Conservation (phyloP, 208 protist genomes). For the Jaenimonas drosophilae region DNA sequence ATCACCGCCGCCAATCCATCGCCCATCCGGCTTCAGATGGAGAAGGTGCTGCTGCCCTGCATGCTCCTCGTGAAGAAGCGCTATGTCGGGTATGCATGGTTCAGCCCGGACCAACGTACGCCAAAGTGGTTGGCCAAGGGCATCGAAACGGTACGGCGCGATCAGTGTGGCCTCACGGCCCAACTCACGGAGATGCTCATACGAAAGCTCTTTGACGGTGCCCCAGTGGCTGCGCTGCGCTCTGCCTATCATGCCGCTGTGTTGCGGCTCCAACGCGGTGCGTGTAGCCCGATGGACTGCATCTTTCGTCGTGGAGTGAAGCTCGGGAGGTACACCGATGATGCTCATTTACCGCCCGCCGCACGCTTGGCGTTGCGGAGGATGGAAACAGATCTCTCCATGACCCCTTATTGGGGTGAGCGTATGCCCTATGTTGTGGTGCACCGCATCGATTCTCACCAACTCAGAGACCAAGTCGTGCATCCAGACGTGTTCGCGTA, state of each 20-base stretch:
- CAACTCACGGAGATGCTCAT: slow-evolving; percentile 29
- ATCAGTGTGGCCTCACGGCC: slow-evolving; percentile 94
- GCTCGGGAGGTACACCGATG: slow-evolving; percentile 44
- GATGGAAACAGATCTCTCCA: slow-evolving; percentile 44
- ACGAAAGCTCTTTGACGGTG: slow-evolving; percentile 37
- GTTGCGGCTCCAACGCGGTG: slow-evolving; percentile 24
- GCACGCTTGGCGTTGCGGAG: slow-evolving; percentile 49
- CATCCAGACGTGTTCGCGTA: slow-evolving; percentile 48
- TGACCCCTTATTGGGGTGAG: slow-evolving; percentile 71
- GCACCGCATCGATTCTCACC: slow-evolving; percentile 15
- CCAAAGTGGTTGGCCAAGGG: slow-evolving; percentile 98
- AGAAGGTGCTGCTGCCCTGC: slow-evolving; percentile 99
- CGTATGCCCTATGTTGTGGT: slow-evolving; percentile 66
- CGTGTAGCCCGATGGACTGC: slow-evolving; percentile 34
- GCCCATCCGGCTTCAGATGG: slow-evolving; percentile 99
- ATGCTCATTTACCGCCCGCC: slow-evolving; percentile 32
- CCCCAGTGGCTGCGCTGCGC: slow-evolving; percentile 1
- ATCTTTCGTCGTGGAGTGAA: slow-evolving; percentile 78
- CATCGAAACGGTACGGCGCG: slow-evolving; percentile 97
- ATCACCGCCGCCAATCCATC: slow-evolving; percentile 90
- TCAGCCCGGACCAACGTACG: slow-evolving; percentile 85
- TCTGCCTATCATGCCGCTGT: not conserved
- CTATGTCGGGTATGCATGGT: slow-evolving; percentile 98
- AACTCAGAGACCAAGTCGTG: slow-evolving; percentile 42
- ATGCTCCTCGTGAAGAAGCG: slow-evolving; percentile 99